A percentile compares a stretch with the other conserved stretches of the same genome.
Evolutionary conservation across 495 filamentous ascomycete species (phyloP).

Genomic region (Aspergillus biplanus): DNA sequence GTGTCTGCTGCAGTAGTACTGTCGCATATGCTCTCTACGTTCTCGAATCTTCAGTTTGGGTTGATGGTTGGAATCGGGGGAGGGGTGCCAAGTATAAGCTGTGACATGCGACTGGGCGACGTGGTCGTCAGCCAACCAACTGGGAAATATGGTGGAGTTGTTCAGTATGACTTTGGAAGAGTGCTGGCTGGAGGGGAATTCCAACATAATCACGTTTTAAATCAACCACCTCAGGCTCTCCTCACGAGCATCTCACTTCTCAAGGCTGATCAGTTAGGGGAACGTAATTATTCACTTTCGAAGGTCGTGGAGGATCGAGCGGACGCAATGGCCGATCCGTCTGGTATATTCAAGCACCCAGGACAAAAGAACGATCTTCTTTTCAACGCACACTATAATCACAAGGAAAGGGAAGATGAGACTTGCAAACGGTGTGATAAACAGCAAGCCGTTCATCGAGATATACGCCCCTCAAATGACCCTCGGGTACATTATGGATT

Average conservation of each 20-base stretch:
- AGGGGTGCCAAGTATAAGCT: neutral
- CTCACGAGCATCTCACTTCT: too few species aligned
- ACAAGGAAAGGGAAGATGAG: neutral
- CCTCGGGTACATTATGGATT: slow-evolving; percentile 19
- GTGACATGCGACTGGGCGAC: slow-evolving; percentile 41
- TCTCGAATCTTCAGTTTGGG: slow-evolving; percentile 12
- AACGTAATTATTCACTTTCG: neutral
- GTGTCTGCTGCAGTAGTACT: slow-evolving; percentile 17
- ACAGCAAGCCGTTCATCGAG: neutral
- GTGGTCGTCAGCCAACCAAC: slow-evolving; percentile 40
- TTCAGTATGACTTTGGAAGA: slow-evolving; percentile 39
- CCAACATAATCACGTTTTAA: neutral
- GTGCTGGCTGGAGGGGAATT: neutral
- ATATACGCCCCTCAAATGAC: neutral
- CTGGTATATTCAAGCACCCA: neutral
- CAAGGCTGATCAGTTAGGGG: too few species aligned
- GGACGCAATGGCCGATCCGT: neutral
- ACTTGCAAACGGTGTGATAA: neutral
- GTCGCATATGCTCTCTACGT: slow-evolving; percentile 17
- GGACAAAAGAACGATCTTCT: neutral
- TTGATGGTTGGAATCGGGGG: slow-evolving; percentile 26
- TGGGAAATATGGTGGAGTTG: slow-evolving; percentile 8
- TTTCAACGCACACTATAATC: neutral
- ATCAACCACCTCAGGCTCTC: too few species aligned
- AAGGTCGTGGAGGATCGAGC: too few species aligned